Percentiles rank a stretch among this genome's conserved stretches.
Evolutionary conservation across 2,329 filamentous ascomycete genomes (phyloP).

Genomic region (Grosmannia serpens): DNA sequence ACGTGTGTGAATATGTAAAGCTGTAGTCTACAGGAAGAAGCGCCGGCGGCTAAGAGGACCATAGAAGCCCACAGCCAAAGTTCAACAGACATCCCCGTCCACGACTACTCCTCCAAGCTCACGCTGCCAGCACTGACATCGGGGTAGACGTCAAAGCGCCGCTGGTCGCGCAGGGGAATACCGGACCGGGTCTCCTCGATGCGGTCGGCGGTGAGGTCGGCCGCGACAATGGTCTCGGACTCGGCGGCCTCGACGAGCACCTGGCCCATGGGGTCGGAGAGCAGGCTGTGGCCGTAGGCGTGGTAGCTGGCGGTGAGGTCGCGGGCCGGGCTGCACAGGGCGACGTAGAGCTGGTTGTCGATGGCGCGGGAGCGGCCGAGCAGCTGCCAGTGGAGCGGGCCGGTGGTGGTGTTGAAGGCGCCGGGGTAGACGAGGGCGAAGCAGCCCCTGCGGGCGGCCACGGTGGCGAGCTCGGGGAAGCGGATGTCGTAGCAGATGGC

Average conservation of each 20-base stretch:
- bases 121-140: constrained; percentile 62
- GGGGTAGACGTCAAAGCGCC: constrained; percentile 90
- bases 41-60: no score
- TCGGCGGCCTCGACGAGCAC: constrained; percentile 73
- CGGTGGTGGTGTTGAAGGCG: constrained; percentile 94
- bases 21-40: no score
- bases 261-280: constrained; percentile 77
- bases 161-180: constrained; percentile 75
- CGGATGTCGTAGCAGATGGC: constrained; percentile 97
- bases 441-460: constrained; percentile 74
- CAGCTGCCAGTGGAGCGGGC: constrained; percentile 82
- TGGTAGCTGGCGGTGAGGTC: constrained; percentile 69
- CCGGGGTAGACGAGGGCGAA: constrained; percentile 88
- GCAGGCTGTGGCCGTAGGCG: constrained; percentile 84
- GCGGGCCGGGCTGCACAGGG: constrained; percentile 79
- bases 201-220: constrained; percentile 53
- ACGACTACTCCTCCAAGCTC: background rate
- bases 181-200: constrained; percentile 68
- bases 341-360: constrained; percentile 81
- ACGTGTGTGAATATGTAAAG: no score
- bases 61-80: no score
- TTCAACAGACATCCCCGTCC: no score
- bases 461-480: constrained; percentile 85
- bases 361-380: constrained; percentile 67
- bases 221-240: constrained; percentile 62